A percentile compares a stretch with the other conserved stretches of the same genome.
Conservation (phyloP, 1,284 basidiomycete genomes). For the Rugosomyces carneus region DNA sequence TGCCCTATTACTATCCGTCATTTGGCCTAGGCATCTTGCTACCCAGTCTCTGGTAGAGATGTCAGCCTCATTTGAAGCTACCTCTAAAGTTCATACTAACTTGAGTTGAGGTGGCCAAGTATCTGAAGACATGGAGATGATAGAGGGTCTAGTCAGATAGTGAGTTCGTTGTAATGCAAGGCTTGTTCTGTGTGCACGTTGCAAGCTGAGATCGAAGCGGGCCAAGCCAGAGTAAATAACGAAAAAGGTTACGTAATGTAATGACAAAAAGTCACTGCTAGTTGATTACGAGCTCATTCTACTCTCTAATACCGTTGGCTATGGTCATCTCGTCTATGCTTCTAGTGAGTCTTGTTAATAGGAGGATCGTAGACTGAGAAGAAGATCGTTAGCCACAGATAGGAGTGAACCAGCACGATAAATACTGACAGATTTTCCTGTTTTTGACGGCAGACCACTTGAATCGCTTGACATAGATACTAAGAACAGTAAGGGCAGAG, state of each 20-base stretch:
- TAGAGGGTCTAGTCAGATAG: neutral
- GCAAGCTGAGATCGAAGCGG: neutral
- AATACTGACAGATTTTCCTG: constrained; percentile 79
- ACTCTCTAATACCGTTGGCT: constrained; percentile 9
- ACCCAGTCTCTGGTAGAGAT: constrained; percentile 67
- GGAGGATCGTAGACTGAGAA: constrained; percentile 43
- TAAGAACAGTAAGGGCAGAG: constrained; percentile 76
- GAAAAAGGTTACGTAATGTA: neutral
- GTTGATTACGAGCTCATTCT: constrained; percentile 4
- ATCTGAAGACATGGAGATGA: constrained; percentile 46
- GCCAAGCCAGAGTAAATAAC: neutral
- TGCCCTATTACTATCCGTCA: constrained; percentile 67
- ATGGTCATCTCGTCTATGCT: constrained; percentile 5
- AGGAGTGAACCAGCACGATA: neutral
- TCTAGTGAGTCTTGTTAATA: constrained; percentile 39
- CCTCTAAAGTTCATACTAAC: constrained; percentile 27
- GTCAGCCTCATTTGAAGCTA: constrained; percentile 1
- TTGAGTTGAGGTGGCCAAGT: constrained; percentile 62
- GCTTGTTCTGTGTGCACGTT: neutral
- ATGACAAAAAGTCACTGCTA: neutral
- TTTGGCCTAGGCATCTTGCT: constrained; percentile 74
- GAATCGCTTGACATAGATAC: constrained; percentile 89
- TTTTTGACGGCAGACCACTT: constrained; percentile 93
- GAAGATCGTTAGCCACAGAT: constrained; percentile 4
- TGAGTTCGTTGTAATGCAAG: neutral